These are phyloP conservation scores for Fusarium mangiferae DNA, from an alignment of 2,329 filamentous ascomycete species.

Conservation along the genomic window DNA sequence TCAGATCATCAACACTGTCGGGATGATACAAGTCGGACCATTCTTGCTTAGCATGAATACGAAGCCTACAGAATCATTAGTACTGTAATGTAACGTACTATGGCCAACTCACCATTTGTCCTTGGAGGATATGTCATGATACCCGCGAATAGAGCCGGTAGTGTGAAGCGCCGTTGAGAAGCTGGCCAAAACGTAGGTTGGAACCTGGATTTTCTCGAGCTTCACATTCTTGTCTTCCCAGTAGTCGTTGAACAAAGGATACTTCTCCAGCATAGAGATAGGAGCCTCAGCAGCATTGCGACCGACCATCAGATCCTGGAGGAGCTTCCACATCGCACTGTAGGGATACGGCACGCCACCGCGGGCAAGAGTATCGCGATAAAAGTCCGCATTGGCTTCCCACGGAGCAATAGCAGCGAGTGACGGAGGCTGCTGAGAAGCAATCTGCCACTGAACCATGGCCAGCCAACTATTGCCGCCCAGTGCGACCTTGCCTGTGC, in stretches of 20 bases:
- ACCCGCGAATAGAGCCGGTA: background rate
- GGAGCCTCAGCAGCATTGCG: background rate
- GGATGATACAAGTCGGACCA: constrained; percentile 1
- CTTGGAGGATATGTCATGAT: background rate
- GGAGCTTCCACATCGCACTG: background rate
- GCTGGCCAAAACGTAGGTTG: background rate
- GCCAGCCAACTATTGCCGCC: background rate
- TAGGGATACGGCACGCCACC: background rate
- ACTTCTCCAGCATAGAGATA: background rate
- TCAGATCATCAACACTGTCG: background rate
- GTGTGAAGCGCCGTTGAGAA: background rate
- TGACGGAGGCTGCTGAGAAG: background rate
- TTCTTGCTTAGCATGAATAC: background rate
- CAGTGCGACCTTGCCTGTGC: background rate
- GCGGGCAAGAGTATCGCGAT: background rate
- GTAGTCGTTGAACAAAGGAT: background rate
- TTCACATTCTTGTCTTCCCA: constrained; percentile 1
- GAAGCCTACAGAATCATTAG: background rate
- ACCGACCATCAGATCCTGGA: background rate
- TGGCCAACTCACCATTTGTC: background rate
- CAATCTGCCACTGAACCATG: constrained; percentile 5
- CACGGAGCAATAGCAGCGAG: background rate
- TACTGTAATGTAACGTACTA: background rate
- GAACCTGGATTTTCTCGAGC: background rate
- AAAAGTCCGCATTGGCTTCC: background rate